phyloP scores from a whole-genome alignment of 441 rosid species.

The Eutrema salsugineum region DNA sequence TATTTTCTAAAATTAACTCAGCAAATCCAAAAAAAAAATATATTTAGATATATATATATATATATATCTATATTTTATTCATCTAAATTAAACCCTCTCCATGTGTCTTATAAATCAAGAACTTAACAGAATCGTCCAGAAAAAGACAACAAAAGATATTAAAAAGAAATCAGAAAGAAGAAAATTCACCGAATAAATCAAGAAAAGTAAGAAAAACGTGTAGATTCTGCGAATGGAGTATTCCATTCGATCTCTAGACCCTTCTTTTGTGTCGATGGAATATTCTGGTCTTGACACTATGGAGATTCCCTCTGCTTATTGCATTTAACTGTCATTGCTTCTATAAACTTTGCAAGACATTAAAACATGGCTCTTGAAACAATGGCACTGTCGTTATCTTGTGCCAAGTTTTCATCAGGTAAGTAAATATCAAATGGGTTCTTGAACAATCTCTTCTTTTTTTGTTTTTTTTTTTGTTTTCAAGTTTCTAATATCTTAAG shows the following conservation, averaged over 20 bases:
- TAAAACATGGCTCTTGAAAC: conserved; percentile 53
- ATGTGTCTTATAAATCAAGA: conserved; percentile 1
- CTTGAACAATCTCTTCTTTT: not conserved
- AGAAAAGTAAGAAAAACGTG: not conserved
- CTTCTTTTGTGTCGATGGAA: conserved; percentile 22
- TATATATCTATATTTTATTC: too few relatives aligned
- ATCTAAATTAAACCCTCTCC: conserved; percentile 10
- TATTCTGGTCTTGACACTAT: conserved; percentile 10
- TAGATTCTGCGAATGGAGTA: conserved; percentile 19
- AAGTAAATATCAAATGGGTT: conserved; percentile 5
- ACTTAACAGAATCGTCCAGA: conserved; percentile 16
- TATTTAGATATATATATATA: too few relatives aligned
- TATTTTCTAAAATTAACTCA: conserved; percentile 1
- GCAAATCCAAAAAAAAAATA: not conserved
- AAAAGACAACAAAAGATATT: not conserved
- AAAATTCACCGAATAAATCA: not conserved
- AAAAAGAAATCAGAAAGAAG: not conserved
- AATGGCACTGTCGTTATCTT: conserved; percentile 31
- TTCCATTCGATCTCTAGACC: conserved; percentile 23
- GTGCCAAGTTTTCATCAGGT: conserved; percentile 41
- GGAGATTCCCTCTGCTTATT: conserved; percentile 2
- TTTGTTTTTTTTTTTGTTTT: too few relatives aligned
- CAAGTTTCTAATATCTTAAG: not conserved
- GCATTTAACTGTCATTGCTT: not conserved
- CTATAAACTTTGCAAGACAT: conserved; percentile 2